Evolutionary conservation across 2,329 filamentous ascomycete genomes (phyloP), one percentile per base, ranked within the genome.

Genomic region (Aquanectria penicillioides): DNA sequence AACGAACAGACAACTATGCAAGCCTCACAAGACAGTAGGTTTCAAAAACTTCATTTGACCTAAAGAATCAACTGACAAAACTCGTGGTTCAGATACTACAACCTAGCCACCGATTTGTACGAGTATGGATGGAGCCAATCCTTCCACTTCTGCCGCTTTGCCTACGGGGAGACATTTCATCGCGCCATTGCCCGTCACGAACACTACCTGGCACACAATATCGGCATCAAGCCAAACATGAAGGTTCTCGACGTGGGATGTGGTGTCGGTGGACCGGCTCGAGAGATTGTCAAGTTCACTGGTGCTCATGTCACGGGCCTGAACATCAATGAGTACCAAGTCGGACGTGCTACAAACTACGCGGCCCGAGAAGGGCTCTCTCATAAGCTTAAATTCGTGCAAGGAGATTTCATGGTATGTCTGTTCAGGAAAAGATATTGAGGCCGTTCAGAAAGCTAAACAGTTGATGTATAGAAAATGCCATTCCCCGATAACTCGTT

Each of bases 311-410:
- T 97, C 57, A 89, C 92, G 18, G 94, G 94, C 20, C 79, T 97
- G 76, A 97, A 97, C 86, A 97, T 97, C 87, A 97, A 97, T 79
- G 92, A 97, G 80, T 97, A 97, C 83, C 94, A 97, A 81, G 96
- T 97, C 65, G 85, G 95, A 75, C 90, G 94, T 56, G 94, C 93
- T 2, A 92, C 88, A 15, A 82, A 83, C 46, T 97, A 97, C 73
- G 93, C 93, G 2, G 79, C 85, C 61, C 91, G 91, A 76, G 92
- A 96, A 76, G 89, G 89, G 18, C 81, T 97, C 34, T 83, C 88
- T 1, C 75, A 91, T 70, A 92, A 95, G 79, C 80, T 96, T 68
- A 85, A 83, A 66, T 97, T 92, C 72, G 88, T 91, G 67, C 97
- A 97, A 84, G 93, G 93, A 48, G 93, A 97, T 73, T 97, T 97